Evolutionary conservation across 2,329 filamentous ascomycete species (phyloP).

Genomic region (Phialophora verrucosa): DNA sequence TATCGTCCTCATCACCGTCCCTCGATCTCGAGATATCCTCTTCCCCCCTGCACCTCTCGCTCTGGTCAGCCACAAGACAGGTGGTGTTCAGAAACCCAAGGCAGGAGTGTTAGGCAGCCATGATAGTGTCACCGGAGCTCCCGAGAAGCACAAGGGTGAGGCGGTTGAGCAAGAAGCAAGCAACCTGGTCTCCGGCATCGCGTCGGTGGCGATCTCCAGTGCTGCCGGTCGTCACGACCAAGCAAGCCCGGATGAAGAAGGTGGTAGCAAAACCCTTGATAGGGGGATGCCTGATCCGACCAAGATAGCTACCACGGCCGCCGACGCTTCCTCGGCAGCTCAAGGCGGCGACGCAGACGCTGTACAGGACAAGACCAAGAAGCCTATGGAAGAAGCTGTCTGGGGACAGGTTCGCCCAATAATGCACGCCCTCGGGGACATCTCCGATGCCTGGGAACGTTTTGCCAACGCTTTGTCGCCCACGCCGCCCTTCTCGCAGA

Average conservation of each 20-base stretch:
- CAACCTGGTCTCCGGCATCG: slow-evolving; percentile 77
- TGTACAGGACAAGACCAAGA: slow-evolving; percentile 75
- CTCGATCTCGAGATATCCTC: slow-evolving; percentile 64
- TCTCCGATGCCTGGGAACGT: slow-evolving; percentile 67
- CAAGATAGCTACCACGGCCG: slow-evolving; percentile 59
- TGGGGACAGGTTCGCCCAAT: slow-evolving; percentile 76
- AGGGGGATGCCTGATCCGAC: slow-evolving; percentile 66
- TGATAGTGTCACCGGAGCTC: slow-evolving; percentile 78
- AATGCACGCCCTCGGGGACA: slow-evolving; percentile 69
- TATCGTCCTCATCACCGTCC: slow-evolving; percentile 70
- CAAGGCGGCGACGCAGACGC: slow-evolving; percentile 57
- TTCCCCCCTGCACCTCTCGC: slow-evolving; percentile 81
- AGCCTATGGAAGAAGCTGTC: slow-evolving; percentile 76
- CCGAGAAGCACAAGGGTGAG: slow-evolving; percentile 82
- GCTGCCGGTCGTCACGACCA: slow-evolving; percentile 78
- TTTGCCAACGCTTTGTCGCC: slow-evolving; percentile 67
- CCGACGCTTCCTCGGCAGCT: slow-evolving; percentile 60
- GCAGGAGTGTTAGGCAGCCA: slow-evolving; percentile 76
- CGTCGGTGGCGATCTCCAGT: slow-evolving; percentile 73
- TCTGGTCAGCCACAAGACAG: slow-evolving; percentile 71
- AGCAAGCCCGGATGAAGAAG: slow-evolving; percentile 59
- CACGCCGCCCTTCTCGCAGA: slow-evolving; percentile 65
- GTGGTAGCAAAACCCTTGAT: slow-evolving; percentile 52
- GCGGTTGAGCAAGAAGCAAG: slow-evolving; percentile 82
- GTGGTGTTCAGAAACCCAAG: slow-evolving; percentile 77